Evolutionary conservation across 2,329 filamentous ascomycete species (phyloP).

Genomic region (Microsporum canis): DNA sequence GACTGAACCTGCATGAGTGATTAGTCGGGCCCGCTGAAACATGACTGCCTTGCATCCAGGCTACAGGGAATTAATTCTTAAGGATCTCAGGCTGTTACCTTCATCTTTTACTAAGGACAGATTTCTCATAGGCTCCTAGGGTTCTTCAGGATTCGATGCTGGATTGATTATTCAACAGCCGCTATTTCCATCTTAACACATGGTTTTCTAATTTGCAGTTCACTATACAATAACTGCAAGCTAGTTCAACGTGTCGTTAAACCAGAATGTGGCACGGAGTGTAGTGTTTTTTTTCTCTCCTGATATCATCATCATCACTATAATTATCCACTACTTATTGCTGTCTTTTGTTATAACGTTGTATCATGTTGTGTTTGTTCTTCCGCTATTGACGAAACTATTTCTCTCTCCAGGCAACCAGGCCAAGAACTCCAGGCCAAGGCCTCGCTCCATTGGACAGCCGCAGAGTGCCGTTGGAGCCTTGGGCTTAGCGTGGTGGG

Average conservation of each 20-base stretch:
- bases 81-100: not conserved
- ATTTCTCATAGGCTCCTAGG: not conserved
- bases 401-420: not conserved
- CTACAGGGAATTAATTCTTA: not conserved
- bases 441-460: not conserved
- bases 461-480: not conserved
- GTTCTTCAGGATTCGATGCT: not conserved
- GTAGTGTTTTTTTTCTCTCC: not conserved
- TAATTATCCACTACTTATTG: not conserved
- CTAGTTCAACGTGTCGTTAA: not conserved
- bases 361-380: not conserved
- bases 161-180: not conserved
- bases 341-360: not conserved
- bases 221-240: not conserved
- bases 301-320: not conserved
- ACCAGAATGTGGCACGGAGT: not conserved
- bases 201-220: not conserved
- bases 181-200: not conserved
- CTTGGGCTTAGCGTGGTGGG: constrained; percentile 2
- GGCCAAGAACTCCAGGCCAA: not conserved
- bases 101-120: not conserved
- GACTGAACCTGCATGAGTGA: not conserved
- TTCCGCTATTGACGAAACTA: not conserved
- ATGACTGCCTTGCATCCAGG: constrained; percentile 1
- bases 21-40: not conserved